phyloP scores from a whole-genome alignment of 2,329 filamentous ascomycete species.

The Diplodia sapinea region DNA sequence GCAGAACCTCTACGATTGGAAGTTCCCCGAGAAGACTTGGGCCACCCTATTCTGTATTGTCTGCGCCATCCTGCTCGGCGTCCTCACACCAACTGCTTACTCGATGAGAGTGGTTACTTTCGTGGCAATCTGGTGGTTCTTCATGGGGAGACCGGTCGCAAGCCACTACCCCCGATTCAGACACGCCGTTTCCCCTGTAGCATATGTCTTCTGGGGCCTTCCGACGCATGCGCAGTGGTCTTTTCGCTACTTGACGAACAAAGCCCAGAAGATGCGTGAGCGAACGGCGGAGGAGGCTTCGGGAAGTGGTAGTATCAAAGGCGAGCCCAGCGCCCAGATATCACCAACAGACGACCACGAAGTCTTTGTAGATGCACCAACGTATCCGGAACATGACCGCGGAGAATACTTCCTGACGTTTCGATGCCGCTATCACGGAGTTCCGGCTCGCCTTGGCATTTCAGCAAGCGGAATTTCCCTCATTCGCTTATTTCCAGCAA shows the following conservation, averaged over 20 bases:
- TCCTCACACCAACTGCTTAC: constrained; percentile 43
- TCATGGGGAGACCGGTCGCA: constrained; percentile 46
- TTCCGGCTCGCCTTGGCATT: constrained; percentile 37
- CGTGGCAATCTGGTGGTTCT: constrained; percentile 44
- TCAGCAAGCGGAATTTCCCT: constrained; percentile 39
- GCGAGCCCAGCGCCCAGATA: not conserved
- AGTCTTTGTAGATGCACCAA: constrained; percentile 6
- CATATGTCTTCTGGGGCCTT: constrained; percentile 49
- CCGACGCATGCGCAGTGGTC: constrained; percentile 47
- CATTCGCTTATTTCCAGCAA: constrained; percentile 18
- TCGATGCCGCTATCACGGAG: constrained; percentile 35
- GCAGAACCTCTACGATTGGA: constrained; percentile 48
- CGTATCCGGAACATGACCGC: constrained; percentile 20
- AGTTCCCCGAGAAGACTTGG: constrained; percentile 42
- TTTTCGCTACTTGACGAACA: constrained; percentile 40
- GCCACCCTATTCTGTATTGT: constrained; percentile 45
- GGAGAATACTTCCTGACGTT: constrained; percentile 37
- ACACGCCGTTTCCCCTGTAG: constrained; percentile 44
- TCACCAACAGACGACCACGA: constrained; percentile 10
- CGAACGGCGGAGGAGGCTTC: constrained; percentile 33
- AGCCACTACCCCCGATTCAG: constrained; percentile 47
- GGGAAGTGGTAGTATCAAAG: not conserved
- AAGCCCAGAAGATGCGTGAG: constrained; percentile 40
- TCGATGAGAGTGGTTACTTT: constrained; percentile 47
- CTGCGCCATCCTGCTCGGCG: constrained; percentile 41